phyloP scores from a whole-genome alignment of 2,329 filamentous ascomycete genomes.

The Rutstroemia sp. region DNA sequence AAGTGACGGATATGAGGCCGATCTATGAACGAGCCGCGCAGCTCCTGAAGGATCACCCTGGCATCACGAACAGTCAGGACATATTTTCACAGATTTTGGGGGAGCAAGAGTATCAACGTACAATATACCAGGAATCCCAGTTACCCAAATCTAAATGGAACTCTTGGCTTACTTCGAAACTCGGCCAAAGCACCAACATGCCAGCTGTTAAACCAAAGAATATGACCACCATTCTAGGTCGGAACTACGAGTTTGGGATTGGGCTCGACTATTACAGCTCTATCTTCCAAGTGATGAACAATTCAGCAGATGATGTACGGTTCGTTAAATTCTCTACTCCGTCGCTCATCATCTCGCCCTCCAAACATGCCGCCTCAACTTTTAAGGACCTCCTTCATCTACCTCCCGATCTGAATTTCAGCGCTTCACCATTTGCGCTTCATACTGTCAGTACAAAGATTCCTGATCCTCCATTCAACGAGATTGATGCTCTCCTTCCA shows the following conservation, averaged over 20 bases:
- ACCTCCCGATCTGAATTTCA: not conserved
- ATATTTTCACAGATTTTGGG: slow-evolving; percentile 43
- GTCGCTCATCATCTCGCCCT: not conserved
- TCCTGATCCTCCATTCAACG: not conserved
- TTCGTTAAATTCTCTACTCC: not conserved
- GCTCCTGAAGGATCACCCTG: not conserved
- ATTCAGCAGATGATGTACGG: not conserved
- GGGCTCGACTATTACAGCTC: not conserved
- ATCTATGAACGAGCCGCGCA: slow-evolving; percentile 34
- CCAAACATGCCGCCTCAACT: not conserved
- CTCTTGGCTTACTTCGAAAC: not conserved
- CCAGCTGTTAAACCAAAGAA: not conserved
- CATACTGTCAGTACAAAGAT: not conserved
- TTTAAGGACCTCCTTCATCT: not conserved
- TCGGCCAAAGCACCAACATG: not conserved
- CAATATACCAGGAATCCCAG: not conserved
- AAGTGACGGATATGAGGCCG: slow-evolving; percentile 38
- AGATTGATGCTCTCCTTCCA: not conserved
- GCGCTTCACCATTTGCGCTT: not conserved
- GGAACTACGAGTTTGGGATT: not conserved
- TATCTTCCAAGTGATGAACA: not conserved
- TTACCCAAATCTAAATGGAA: not conserved
- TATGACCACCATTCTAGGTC: not conserved
- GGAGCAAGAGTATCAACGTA: slow-evolving; percentile 43
- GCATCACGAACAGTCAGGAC: slow-evolving; percentile 9